Base-by-base conservation (phyloP, 2,329 filamentous ascomycete species). In the Claviceps monticola region DNA sequence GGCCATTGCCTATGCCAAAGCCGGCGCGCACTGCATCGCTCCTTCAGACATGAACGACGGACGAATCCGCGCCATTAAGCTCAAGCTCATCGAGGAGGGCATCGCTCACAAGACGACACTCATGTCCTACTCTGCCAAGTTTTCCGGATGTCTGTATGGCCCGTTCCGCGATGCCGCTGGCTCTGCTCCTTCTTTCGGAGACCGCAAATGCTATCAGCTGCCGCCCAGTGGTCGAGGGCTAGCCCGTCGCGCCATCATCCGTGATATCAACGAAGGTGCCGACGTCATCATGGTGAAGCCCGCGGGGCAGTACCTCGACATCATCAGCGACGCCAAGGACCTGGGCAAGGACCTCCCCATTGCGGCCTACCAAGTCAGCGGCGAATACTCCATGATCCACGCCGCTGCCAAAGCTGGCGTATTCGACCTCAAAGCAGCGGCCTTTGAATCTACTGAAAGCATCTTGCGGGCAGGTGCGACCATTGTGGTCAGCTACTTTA, bases 211-310 rank as follows among this genome's bases (percentile, higher is more conserved):
- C 78, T 98, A 98, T 73, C 93, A 98, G 72, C 79, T 98, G 11
- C 93, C 93, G 1, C 88, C 89, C 0, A 90, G 90, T 55, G 93
- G 90, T 26, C 84, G 93, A 49, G 93, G 93, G 37, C 80, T 98
- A 45, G 93, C 93, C 16, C 82, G 93, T 57, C 82, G 93, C 59
- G 93, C 93, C 48, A 96, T 98, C 57, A 73, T 82, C 42, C 80
- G 93, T 59, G 93, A 98, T 65, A 91, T 98, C 59, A 78, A 77
- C 57, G 93, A 98, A 70, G 93, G 93, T 26, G 93, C 93, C 19
- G 93, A 98, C 63, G 88, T 96, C 59, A 95, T 98, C 70, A 96
- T 98, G 91, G 93, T 98, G 56, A 98, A 98, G 76, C 93, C 93
- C 2, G 93, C 93, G 9, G 86, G 86, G 61, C 88, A 91, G 68